Conservation (phyloP, 2,329 filamentous ascomycete species). For the Paraphoma sp. region DNA sequence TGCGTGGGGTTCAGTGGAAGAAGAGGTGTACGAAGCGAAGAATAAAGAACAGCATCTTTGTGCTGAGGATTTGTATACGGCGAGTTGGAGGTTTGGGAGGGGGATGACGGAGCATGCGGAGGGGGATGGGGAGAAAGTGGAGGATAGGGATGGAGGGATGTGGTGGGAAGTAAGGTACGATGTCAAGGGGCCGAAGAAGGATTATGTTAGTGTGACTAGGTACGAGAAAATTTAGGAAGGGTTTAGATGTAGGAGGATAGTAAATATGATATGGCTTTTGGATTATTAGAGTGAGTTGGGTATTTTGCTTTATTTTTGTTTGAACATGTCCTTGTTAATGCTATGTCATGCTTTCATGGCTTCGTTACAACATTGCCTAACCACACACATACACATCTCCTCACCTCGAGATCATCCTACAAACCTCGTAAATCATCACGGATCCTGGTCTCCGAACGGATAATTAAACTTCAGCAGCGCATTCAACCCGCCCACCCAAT, state of each 20-base stretch:
- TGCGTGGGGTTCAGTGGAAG: too few relatives aligned
- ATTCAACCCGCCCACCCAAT: conserved; percentile 95
- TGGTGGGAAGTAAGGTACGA: conserved; percentile 49
- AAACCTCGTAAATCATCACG: not conserved
- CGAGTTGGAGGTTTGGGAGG: conserved; percentile 71
- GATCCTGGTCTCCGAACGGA: conserved; percentile 74
- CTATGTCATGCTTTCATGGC: not conserved
- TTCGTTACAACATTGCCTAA: too few relatives aligned
- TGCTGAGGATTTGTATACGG: conserved; percentile 74
- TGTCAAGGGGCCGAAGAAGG: conserved; percentile 50
- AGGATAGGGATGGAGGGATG: not conserved
- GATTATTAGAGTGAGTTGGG: not conserved
- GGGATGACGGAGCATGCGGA: conserved; percentile 16
- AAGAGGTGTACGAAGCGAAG: conserved; percentile 26
- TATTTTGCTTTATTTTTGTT: not conserved
- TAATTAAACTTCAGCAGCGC: conserved; percentile 96
- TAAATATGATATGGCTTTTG: not conserved
- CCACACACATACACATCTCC: not conserved
- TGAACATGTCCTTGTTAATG: too few relatives aligned
- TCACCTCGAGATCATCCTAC: not conserved
- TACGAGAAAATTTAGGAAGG: conserved; percentile 25
- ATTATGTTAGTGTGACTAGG: conserved; percentile 47
- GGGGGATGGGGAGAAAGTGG: not conserved
- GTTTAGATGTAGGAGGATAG: not conserved
- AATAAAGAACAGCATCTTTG: conserved; percentile 75